Base-by-base conservation (phyloP, 106 monocot genomes). In the Allium cepa region DNA sequence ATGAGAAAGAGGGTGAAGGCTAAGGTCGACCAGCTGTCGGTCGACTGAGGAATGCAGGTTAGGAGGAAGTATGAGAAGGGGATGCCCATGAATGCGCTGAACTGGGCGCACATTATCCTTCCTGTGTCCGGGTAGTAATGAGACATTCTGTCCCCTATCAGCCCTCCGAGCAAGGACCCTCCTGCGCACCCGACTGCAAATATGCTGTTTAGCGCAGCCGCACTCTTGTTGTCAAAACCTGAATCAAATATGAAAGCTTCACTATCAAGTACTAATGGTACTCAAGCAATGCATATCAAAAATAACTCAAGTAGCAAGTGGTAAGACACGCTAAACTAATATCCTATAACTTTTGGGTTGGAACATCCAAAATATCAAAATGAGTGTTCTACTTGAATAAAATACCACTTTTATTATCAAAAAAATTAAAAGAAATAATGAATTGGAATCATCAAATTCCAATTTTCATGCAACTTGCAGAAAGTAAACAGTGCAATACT, bases 61-160 rank as follows among this genome's bases (percentile, higher is more conserved):
- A 99, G 84, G 70, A 99, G 84, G 66, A 89, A 73, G 70, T 76
- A 82, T 11, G 97, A 90, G 82, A 99, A 99, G 4, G 92, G 92
- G 52, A 99, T 79, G 75, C 97, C 88, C 80, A 90, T 88, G 81
- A 90, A 92, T 49, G 89, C 89, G 68, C 97, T 99, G 73, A 99
- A 99, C 60, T 99, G 97, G 8, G 97, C 97, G 50, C 88, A 90
- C 83, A 92, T 90, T 56, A 90, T 64, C 22, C 97, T 89, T 36
- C 88, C 92, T 1, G 82, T 61, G 64, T 89, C 67, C 3, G 97
- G 89, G 58, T 80, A 89, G 59, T 68, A 10, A 7, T n/a, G 50
- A 7, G 92, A 89, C 10, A 89, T 17, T 49, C 77, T 60, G 65
- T 99, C 97, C 26, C 84, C 97, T 66, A 90, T 71, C 9, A 85